Base-by-base conservation (phyloP, 768 basidiomycete species). In the Leccinum longicurvipes region DNA sequence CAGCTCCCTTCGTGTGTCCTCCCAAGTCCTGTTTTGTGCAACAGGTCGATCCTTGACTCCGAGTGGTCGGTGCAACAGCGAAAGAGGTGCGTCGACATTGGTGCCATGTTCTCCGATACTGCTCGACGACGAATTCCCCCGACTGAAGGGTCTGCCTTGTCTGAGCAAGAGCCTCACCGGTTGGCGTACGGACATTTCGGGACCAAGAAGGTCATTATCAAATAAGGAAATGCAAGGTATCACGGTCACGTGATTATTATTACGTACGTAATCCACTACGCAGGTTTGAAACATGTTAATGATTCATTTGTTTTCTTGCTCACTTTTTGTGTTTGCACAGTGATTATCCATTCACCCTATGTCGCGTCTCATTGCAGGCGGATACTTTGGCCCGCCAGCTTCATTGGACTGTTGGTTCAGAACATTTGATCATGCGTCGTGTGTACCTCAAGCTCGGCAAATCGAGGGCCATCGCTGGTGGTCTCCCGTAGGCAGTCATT, bases 41-140 rank as follows among this genome's bases (percentile, higher is more conserved):
- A 79, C 80, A 1, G 93, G 94, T 23, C 78, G 76, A 54, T 87
- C 81, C 41, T 74, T 72, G 32, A 94, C 80, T n/a, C 94, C 94
- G 10, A 95, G 74, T 9, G 94, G 91, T 21, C 89, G 74, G 54
- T 75, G 77, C 27, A 91, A 72, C 28, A 79, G 56, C 14, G 67
- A 58, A n/a, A 77, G 66, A 23, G 67, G 62, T 46, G 56, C 50
- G 36, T 62, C 59, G 0, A 42, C 50, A 45, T 28, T 12, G 1
- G 15, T 7, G 1, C 49, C 49, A 9, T 58, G 55, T 39, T 57
- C 51, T 0, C 50, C 29, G 5, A 54, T 32, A 2, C 44, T 29
- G 8, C 47, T 57, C 23, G 61, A 52, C 4, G 63, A 63, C 10
- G 67, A 69, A n/a, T 19, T 55, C 62, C 62, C 66, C 14, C 68